These are phyloP conservation scores for Diaporthe eres DNA, from an alignment of 2,329 filamentous ascomycete species.

Conservation along the genomic window DNA sequence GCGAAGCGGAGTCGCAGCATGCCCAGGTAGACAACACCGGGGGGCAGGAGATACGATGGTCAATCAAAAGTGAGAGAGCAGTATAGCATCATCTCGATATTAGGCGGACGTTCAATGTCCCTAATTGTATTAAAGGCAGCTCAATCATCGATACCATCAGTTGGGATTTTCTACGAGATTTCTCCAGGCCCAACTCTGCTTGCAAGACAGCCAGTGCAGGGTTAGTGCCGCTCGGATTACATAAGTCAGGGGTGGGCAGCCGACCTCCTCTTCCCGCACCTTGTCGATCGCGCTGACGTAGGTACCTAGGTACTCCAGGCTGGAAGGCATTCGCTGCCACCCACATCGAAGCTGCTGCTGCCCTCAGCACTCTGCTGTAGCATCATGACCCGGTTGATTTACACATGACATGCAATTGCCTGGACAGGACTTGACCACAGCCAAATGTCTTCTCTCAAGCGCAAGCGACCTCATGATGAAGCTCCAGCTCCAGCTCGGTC, in stretches of 20 bases:
- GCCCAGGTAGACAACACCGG: slow-evolving; percentile 5
- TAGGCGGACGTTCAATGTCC: not conserved
- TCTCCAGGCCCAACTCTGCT: not conserved
- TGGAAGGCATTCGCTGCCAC: not conserved
- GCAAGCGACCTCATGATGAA: slow-evolving; percentile 48
- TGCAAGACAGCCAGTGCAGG: not conserved
- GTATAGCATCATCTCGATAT: not conserved
- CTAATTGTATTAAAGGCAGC: not conserved
- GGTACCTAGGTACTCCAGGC: too few relatives aligned
- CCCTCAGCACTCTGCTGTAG: not conserved
- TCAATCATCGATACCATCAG: not conserved
- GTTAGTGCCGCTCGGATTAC: not conserved
- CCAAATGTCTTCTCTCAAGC: slow-evolving; percentile 50
- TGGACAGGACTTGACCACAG: not conserved
- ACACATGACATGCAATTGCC: not conserved
- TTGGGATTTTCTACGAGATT: not conserved
- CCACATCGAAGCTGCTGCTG: too few relatives aligned
- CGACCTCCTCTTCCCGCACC: too few relatives aligned
- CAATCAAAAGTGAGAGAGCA: not conserved
- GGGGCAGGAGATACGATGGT: too few relatives aligned
- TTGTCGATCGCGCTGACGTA: too few relatives aligned
- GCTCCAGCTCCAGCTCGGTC: slow-evolving; percentile 27
- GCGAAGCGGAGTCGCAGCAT: slow-evolving; percentile 34
- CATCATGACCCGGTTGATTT: not conserved
- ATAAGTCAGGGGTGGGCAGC: not conserved